These are phyloP conservation scores for Talaromyces albobiverticillius DNA, from an alignment of 2,329 filamentous ascomycete species.

Conservation along the genomic window DNA sequence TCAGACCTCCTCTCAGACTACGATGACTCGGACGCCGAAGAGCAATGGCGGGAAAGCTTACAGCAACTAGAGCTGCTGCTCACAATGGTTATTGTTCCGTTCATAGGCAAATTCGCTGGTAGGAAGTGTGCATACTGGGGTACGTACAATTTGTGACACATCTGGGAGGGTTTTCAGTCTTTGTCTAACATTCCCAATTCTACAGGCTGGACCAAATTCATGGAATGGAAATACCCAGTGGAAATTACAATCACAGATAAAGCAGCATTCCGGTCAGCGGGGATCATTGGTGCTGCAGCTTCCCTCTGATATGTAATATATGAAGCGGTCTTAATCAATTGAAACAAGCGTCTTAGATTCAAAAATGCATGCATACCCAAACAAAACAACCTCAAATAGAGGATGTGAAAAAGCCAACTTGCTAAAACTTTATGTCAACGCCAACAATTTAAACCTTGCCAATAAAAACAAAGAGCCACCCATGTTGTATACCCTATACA, in stretches of 20 bases:
- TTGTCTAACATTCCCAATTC: too few relatives aligned
- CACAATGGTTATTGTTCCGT: conserved; percentile 92
- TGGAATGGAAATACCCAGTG: conserved; percentile 90
- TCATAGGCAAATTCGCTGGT: conserved; percentile 90
- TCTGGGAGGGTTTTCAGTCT: too few relatives aligned
- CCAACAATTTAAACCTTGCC: too few relatives aligned
- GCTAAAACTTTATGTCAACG: too few relatives aligned
- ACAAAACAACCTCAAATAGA: not conserved
- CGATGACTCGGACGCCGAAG: conserved; percentile 75
- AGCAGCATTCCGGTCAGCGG: conserved; percentile 60
- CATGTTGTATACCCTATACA: too few relatives aligned
- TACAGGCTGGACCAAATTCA: conserved; percentile 90
- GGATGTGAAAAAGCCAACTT: too few relatives aligned
- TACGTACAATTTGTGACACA: conserved; percentile 52
- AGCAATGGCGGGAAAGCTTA: conserved; percentile 90
- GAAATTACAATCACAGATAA: conserved; percentile 65
- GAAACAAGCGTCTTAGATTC: not conserved
- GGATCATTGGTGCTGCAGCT: conserved; percentile 59
- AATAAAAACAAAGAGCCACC: too few relatives aligned
- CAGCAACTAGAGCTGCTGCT: conserved; percentile 90
- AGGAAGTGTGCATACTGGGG: conserved; percentile 96
- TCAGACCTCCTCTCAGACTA: conserved; percentile 44
- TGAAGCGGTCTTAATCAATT: not conserved
- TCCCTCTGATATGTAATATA: conserved; percentile 20
- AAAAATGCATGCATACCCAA: not conserved